Base-by-base conservation (phyloP, 2,329 filamentous ascomycete species). In the Botrytis hyacinthi region DNA sequence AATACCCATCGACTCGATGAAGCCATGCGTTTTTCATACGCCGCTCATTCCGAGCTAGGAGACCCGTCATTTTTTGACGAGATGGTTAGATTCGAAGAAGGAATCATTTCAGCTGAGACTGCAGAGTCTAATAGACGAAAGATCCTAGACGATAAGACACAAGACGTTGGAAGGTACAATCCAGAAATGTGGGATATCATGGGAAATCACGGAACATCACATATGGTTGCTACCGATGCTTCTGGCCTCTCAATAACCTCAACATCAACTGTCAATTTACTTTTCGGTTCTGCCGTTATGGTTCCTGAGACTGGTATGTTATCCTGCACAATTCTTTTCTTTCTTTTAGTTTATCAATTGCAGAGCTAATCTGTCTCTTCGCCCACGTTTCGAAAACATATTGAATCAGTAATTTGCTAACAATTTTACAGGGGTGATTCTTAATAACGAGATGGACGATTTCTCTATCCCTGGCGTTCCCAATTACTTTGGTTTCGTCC, bases 1-100 rank as follows among this genome's bases (percentile, higher is more conserved):
- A 93, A 91, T 54, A 91, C 91, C 0, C 96, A 98, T 82, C 89
- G 93, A 22, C 87, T 97, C 76, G 90, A 94, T 79, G 96, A 98
- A 85, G 92, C 94, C 20, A 93, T 97, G 84, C 89, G 94, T 35
- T 98, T 97, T 81, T 94, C 89, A 4, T 98, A 98, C 80, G 94
- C 91, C 6, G 85, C 92, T 78, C 90, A 94, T 73, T 87, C 90
- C n/a, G 86, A 91, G 42, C 87, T 98, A 0, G 95, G 94, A 7
- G 96, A 98, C 81, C 96, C 95, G 0, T 85, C 84, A 1, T 97
- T 92, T 80, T 88, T 97, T 6, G 77, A 85, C 0, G 88, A 88
- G 44, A 84, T 95, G 69, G 83, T 85, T 14, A 81, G 83, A 12
- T 91, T 92, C 76, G 90, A 98, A 81, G 81, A 85, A 1, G 81